Evolutionary conservation across 306 rosid genomes (phyloP).

Genomic region (Lathyrus sativus): DNA sequence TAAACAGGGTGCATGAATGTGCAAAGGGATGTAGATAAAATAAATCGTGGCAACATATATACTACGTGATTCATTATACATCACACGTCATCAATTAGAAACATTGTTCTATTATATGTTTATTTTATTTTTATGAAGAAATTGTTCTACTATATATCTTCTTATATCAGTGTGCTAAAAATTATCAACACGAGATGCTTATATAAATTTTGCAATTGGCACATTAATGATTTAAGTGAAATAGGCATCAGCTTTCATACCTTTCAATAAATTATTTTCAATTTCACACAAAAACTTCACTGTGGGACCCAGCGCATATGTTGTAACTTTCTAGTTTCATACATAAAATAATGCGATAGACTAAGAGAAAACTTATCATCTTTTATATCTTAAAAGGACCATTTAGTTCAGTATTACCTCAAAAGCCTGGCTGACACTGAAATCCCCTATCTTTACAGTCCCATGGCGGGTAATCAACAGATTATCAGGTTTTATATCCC

Average conservation of each 20-base stretch:
- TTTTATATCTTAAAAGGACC: constrained; percentile 16
- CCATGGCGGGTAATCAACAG: constrained; percentile 73
- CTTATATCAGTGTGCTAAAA: too few species aligned
- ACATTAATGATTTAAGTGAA: too few species aligned
- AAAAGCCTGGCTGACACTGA: constrained; percentile 98
- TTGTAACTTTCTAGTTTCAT: constrained; percentile 2
- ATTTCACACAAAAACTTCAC: neutral
- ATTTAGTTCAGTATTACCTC: constrained; percentile 59
- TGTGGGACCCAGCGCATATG: neutral
- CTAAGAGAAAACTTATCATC: constrained; percentile 5
- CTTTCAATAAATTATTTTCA: constrained; percentile 14
- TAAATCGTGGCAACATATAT: too few species aligned
- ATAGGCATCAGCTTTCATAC: constrained; percentile 30
- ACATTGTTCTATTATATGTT: too few species aligned
- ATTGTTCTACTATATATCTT: too few species aligned
- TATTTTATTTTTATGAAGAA: too few species aligned
- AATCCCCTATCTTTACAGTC: constrained; percentile 94
- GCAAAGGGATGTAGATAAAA: too few species aligned
- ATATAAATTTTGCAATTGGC: too few species aligned
- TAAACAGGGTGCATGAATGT: too few species aligned
- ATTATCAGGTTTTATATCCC: constrained; percentile 98
- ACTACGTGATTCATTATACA: too few species aligned
- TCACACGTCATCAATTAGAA: too few species aligned
- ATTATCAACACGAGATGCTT: too few species aligned
- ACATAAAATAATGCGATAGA: neutral